phyloP scores from a whole-genome alignment of 805 yeast genomes.

The Barnettozyma sucrosica region DNA sequence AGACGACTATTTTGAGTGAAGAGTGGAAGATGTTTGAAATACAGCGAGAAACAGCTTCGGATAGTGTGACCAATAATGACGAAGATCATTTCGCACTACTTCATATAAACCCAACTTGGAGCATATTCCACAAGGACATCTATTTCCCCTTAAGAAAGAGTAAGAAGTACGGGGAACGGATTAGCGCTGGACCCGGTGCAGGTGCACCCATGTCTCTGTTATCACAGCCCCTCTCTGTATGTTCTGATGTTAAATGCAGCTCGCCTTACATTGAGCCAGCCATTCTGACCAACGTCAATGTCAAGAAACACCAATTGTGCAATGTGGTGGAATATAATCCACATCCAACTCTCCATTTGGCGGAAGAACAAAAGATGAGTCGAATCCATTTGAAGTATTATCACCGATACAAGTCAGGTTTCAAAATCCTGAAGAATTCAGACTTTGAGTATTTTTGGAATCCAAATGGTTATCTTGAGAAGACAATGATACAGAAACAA shows the following conservation, averaged over 20 bases:
- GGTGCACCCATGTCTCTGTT: not conserved
- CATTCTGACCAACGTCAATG: constrained; percentile 6
- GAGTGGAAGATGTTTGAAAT: constrained; percentile 9
- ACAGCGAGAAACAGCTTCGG: not conserved
- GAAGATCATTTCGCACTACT: constrained; percentile 4
- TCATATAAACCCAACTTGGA: constrained; percentile 9
- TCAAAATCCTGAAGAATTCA: constrained; percentile 7
- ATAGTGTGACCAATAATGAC: not conserved
- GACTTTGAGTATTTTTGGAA: constrained; percentile 15
- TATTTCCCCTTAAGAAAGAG: constrained; percentile 6
- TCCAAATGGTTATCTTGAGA: constrained; percentile 20
- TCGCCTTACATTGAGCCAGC: constrained; percentile 18
- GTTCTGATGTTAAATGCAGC: not conserved
- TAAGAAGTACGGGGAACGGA: not conserved
- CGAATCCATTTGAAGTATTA: constrained; percentile 4
- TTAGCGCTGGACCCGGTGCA: constrained; percentile 1
- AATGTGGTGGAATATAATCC: constrained; percentile 5
- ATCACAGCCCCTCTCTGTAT: not conserved
- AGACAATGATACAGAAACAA: not conserved
- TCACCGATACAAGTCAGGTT: constrained; percentile 4
- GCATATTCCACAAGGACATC: constrained; percentile 8
- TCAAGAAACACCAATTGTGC: constrained; percentile 2
- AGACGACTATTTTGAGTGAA: not conserved
- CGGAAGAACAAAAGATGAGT: constrained; percentile 4
- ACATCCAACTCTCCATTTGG: constrained; percentile 2